These are phyloP conservation scores for Zelopaecilomyces penicillatus DNA, from an alignment of 2,329 filamentous ascomycete genomes.

Conservation along the genomic window DNA sequence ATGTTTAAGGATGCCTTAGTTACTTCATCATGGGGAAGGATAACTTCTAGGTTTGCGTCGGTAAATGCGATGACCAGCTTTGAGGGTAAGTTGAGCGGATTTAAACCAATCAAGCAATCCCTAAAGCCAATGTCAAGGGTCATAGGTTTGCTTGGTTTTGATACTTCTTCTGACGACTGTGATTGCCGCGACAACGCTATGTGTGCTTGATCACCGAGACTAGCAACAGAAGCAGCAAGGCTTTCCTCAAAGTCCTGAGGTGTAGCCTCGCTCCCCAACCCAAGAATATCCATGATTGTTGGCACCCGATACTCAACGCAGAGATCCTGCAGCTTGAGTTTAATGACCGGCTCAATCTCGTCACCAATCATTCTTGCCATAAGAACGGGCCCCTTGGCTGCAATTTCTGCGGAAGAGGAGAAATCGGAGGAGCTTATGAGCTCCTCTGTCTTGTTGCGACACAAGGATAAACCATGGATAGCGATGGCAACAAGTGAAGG, in stretches of 20 bases:
- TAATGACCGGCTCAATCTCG: slow-evolving; percentile 85
- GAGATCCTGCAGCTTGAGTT: slow-evolving; percentile 77
- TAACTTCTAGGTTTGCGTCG: slow-evolving; percentile 63
- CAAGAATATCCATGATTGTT: slow-evolving; percentile 71
- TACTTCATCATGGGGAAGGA: slow-evolving; percentile 56
- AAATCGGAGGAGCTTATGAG: slow-evolving; percentile 50
- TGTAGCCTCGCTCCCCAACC: slow-evolving; percentile 57
- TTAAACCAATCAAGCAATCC: slow-evolving; percentile 77
- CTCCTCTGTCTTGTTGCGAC: slow-evolving; percentile 60
- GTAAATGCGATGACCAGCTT: slow-evolving; percentile 74
- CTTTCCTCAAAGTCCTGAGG: slow-evolving; percentile 66
- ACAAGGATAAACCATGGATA: slow-evolving; percentile 52
- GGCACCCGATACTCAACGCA: slow-evolving; percentile 84
- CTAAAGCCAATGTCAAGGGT: slow-evolving; percentile 66
- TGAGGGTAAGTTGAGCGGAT: slow-evolving; percentile 65
- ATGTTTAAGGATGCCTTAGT: slow-evolving; percentile 59
- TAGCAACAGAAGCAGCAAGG: slow-evolving; percentile 72
- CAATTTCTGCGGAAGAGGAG: slow-evolving; percentile 17
- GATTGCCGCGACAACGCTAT: slow-evolving; percentile 30
- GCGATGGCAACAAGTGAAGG: slow-evolving; percentile 77
- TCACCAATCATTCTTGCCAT: slow-evolving; percentile 89
- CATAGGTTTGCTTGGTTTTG: slow-evolving; percentile 44
- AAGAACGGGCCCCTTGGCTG: slow-evolving; percentile 44
- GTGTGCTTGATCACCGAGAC: slow-evolving; percentile 58
- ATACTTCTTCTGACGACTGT: slow-evolving; percentile 15